Evolutionary conservation across 306 rosid species (phyloP).

Genomic region (cucumber (Cucumis sativus)): Cucumber_9930_V3 NC_026657.2:26574001-26574500

Average conservation of each 20-base stretch:
- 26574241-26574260: slow-evolving; percentile 66
- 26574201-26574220: slow-evolving; percentile 90
- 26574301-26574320: slow-evolving; percentile 63
- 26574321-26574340: slow-evolving; percentile 85
- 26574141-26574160: slow-evolving; percentile 92
- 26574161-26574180: slow-evolving; percentile 76
- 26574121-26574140: slow-evolving; percentile 86
- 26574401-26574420: slow-evolving; percentile 58
- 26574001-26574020: slow-evolving; percentile 84
- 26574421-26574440: slow-evolving; percentile 65
- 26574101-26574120: slow-evolving; percentile 70
- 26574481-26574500: slow-evolving; percentile 81
- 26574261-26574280: slow-evolving; percentile 83
- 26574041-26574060: slow-evolving; percentile 86
- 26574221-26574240: slow-evolving; percentile 88
- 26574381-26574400: slow-evolving; percentile 88
- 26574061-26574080: slow-evolving; percentile 71
- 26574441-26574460: slow-evolving; percentile 88
- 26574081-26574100: slow-evolving; percentile 83
- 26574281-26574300: slow-evolving; percentile 80
- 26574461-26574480: slow-evolving; percentile 77
- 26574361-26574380: slow-evolving; percentile 84
- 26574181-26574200: slow-evolving; percentile 86
- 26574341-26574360: slow-evolving; percentile 76
- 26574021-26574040: slow-evolving; percentile 80